Conservation (phyloP, 345 rosid species). For the Diplotaxis tenuifolia region DNA sequence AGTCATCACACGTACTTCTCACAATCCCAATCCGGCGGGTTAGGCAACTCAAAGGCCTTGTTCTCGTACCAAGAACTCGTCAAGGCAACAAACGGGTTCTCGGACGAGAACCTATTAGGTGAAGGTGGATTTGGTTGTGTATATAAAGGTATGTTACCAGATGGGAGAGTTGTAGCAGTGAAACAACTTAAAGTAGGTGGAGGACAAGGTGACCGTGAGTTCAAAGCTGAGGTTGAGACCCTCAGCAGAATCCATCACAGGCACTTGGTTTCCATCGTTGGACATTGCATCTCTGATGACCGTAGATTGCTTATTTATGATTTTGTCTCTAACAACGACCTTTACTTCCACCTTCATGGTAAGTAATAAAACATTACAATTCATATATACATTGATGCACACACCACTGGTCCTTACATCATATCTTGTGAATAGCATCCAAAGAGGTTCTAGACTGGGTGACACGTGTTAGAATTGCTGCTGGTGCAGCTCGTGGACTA, state of each 20-base stretch:
- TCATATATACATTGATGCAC: neutral
- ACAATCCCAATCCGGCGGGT: slow-evolving; percentile 56
- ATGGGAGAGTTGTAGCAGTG: slow-evolving; percentile 89
- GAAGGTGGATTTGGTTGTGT: slow-evolving; percentile 97
- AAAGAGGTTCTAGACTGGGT: slow-evolving; percentile 71
- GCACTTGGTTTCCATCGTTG: slow-evolving; percentile 92
- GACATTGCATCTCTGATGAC: slow-evolving; percentile 80
- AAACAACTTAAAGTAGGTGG: slow-evolving; percentile 84
- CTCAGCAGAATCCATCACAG: slow-evolving; percentile 93
- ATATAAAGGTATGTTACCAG: slow-evolving; percentile 80
- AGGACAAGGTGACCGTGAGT: slow-evolving; percentile 92
- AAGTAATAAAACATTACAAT: slow-evolving; percentile 1
- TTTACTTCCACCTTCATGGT: slow-evolving; percentile 94
- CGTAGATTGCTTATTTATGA: slow-evolving; percentile 85
- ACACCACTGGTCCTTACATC: neutral
- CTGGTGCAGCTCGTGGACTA: slow-evolving; percentile 95
- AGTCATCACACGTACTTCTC: slow-evolving; percentile 23
- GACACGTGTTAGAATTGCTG: slow-evolving; percentile 74
- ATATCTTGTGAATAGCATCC: slow-evolving; percentile 42
- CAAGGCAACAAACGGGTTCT: slow-evolving; percentile 76
- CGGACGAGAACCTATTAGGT: slow-evolving; percentile 74
- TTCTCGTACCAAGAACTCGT: slow-evolving; percentile 69
- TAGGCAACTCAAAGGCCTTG: slow-evolving; percentile 72
- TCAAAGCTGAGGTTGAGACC: slow-evolving; percentile 87
- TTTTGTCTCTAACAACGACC: slow-evolving; percentile 78